Conservation (phyloP, 148 eudicot species). For the Tetragonia tetragonoides region DNA sequence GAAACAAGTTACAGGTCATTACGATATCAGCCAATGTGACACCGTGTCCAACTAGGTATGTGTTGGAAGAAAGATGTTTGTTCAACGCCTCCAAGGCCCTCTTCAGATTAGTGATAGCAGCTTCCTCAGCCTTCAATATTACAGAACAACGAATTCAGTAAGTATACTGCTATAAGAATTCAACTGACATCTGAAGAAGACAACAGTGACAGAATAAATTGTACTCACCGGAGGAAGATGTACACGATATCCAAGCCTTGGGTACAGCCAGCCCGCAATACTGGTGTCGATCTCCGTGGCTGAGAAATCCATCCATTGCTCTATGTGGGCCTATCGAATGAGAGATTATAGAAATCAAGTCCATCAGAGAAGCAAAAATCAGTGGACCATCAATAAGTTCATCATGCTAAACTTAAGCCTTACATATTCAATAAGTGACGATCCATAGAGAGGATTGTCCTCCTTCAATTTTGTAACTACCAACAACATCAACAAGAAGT, state of each 20-base stretch:
- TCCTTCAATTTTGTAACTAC: constrained; percentile 51
- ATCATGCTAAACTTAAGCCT: constrained; percentile 18
- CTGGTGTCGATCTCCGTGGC: constrained; percentile 52
- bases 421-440: constrained; percentile 52
- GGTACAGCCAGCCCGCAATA: constrained; percentile 38
- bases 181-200: background rate
- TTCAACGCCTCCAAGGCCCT: constrained; percentile 66
- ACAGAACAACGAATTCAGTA: constrained; percentile 1
- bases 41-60: constrained; percentile 62
- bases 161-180: background rate
- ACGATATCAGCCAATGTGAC: constrained; percentile 78
- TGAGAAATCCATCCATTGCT: constrained; percentile 71
- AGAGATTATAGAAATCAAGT: background rate
- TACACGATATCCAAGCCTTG: constrained; percentile 39
- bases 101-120: constrained; percentile 55
- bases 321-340: constrained; percentile 42
- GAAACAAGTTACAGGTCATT: constrained; percentile 48
- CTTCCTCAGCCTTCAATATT: constrained; percentile 57
- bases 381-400: background rate
- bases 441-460: constrained; percentile 49
- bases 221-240: constrained; percentile 49
- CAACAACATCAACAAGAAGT: constrained; percentile 2
- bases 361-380: background rate
- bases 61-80: constrained; percentile 61
- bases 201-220: background rate